Base-by-base conservation (phyloP, 345 rosid species). In the Gossypium bickii region DNA sequence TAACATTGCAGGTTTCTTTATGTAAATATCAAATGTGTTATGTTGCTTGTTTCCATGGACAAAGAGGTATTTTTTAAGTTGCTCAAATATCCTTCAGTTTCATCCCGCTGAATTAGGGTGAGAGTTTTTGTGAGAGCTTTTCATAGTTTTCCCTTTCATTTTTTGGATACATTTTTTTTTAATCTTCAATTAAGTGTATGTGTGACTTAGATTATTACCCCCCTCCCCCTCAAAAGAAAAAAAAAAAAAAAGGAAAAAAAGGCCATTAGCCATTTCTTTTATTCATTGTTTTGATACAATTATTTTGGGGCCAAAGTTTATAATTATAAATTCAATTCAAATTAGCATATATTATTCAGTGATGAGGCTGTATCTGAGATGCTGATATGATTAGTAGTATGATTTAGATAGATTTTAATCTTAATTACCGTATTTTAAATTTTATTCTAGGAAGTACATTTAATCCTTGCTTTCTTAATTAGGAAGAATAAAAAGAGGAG, bases 11-110 rank as follows among this genome's bases (percentile, higher is more conserved):
- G 88, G 83, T 51, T 69, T 76, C 70, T 49, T 62, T 51, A 17
- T 86, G 87, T 82, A 80, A 41, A 83, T 86, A 83, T 49, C 75
- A 59, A 24, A 22, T 65, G 72, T 17, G 57, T 45, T 20, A 51
- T 38, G 65, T 55, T 48, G 53, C 24, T 55, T 55, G 8, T 67
- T 34, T 76, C 56, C 49, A 52, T 63, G 68, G 61, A 74, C 62
- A 22, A 60, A 44, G 85, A 86, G 89, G 88, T 83, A 81, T 44
- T 13, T 66, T 52, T 45, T 22, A 49, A 53, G 25, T 67, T 20
- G 7, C 55, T 12, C 2, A 11, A 41, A 13, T 12, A 5, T 13
- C 65, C 65, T 60, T 29, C 65, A 5, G 65, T 27, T 61, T 61
- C 66, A 61, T 10, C 6, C 13, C 0, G 18, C 17, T 25, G 44